Conservation (phyloP, 1,284 basidiomycete species). For the Blastosporella zonata region DNA sequence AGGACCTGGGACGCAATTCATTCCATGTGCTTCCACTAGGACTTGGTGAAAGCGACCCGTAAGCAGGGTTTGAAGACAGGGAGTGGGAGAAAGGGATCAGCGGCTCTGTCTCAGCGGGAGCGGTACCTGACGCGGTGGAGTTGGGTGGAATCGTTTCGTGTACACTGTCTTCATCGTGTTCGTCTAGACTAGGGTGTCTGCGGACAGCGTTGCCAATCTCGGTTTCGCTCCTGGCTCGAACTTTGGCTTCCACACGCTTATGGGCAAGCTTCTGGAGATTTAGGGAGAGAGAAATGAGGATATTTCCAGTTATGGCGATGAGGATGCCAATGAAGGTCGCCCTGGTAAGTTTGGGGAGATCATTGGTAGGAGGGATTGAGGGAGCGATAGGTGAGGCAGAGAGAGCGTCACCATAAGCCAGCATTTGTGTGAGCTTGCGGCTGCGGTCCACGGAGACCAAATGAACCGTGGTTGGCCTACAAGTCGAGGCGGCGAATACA, state of each 20-base stretch:
- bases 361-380: slow-evolving; percentile 27
- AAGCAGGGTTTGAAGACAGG: slow-evolving; percentile 6
- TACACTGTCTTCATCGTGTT: slow-evolving; percentile 28
- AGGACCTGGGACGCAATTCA: slow-evolving; percentile 3
- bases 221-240: slow-evolving; percentile 12
- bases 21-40: not conserved
- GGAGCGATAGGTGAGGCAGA: not conserved
- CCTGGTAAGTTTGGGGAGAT: slow-evolving; percentile 56
- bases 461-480: slow-evolving; percentile 2
- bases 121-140: not conserved
- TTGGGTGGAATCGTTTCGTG: not conserved
- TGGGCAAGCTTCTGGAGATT: slow-evolving; percentile 93
- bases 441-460: not conserved
- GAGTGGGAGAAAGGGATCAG: slow-evolving; percentile 23
- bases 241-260: slow-evolving; percentile 55
- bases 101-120: slow-evolving; percentile 25
- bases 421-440: slow-evolving; percentile 13
- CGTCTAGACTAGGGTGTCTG: slow-evolving; percentile 24
- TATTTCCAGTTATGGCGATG: slow-evolving; percentile 82
- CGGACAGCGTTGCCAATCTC: slow-evolving; percentile 9
- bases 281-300: slow-evolving; percentile 87
- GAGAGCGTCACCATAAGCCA: slow-evolving; percentile 6
- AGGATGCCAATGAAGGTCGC: slow-evolving; percentile 77
- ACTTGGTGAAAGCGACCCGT: slow-evolving; percentile 10
- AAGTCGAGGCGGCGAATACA: slow-evolving; percentile 4